These are phyloP conservation scores for Heliosperma pusillum DNA, from an alignment of 148 eudicot species.

Conservation along the genomic window DNA sequence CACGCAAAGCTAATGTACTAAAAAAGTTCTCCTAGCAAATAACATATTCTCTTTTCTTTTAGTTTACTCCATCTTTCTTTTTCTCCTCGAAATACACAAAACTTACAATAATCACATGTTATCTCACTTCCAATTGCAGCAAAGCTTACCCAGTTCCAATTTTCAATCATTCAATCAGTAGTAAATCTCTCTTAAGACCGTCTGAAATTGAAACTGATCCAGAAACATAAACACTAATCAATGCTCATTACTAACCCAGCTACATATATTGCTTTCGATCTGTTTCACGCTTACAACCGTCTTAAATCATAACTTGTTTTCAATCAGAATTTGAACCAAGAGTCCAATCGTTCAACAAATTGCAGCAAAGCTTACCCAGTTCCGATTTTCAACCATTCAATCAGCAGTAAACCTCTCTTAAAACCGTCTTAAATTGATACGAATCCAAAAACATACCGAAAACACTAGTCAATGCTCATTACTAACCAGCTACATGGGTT, in stretches of 20 bases:
- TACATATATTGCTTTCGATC: too few relatives aligned
- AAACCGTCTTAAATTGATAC: background rate
- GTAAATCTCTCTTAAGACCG: background rate
- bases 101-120: background rate
- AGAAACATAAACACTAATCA: too few relatives aligned
- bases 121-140: background rate
- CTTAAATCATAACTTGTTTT: too few relatives aligned
- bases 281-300: too few relatives aligned
- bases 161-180: background rate
- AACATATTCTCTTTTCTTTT: background rate
- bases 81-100: background rate
- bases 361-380: constrained; percentile 7
- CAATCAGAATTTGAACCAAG: too few relatives aligned
- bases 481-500: too few relatives aligned
- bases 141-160: constrained; percentile 10
- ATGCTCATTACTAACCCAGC: too few relatives aligned
- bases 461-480: too few relatives aligned
- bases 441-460: too few relatives aligned
- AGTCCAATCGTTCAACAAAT: background rate
- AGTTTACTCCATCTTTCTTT: background rate
- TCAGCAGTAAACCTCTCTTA: background rate
- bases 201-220: too few relatives aligned
- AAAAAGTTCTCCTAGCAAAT: too few relatives aligned
- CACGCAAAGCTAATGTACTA: constrained; percentile 1
- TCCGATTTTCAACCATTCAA: background rate